These are phyloP conservation scores for Beauveria sp. DNA, from an alignment of 2,329 filamentous ascomycete genomes.

Conservation along the genomic window DNA sequence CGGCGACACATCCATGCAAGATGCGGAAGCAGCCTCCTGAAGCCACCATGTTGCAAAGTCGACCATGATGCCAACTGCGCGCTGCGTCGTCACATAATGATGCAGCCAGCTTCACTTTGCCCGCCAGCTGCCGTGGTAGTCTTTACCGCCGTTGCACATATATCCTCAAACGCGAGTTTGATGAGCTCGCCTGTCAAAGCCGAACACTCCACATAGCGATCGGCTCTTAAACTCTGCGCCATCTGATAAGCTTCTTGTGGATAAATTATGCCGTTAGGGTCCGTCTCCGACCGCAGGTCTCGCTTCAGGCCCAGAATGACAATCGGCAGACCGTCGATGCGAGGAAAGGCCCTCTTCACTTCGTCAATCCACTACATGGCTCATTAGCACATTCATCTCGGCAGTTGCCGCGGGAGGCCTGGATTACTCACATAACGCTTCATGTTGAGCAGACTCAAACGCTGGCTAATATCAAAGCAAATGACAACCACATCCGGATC, in stretches of 20 bases:
- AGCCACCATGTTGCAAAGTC: background rate
- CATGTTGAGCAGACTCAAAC: constrained; percentile 50
- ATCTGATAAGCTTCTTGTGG: constrained; percentile 52
- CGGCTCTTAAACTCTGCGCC: constrained; percentile 50
- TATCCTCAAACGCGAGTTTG: constrained; percentile 50
- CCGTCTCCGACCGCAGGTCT: constrained; percentile 48
- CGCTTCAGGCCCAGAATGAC: constrained; percentile 54
- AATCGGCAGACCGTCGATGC: constrained; percentile 42
- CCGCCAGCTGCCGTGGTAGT: constrained; percentile 39
- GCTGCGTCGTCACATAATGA: constrained; percentile 33
- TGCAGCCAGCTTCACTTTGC: constrained; percentile 48
- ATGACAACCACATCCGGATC: constrained; percentile 50
- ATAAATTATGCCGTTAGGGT: constrained; percentile 53
- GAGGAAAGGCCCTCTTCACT: constrained; percentile 39
- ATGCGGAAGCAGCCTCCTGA: constrained; percentile 19
- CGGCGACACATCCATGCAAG: constrained; percentile 31
- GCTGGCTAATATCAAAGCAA: constrained; percentile 55
- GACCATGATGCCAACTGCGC: background rate
- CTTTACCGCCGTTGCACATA: constrained; percentile 47
- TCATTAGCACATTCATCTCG: background rate
- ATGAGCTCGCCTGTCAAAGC: constrained; percentile 53
- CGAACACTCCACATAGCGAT: constrained; percentile 58
- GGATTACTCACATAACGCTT: constrained; percentile 41
- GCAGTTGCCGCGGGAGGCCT: background rate
- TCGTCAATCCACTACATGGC: constrained; percentile 47